Percentiles rank a stretch among this genome's conserved stretches.
phyloP scores from a whole-genome alignment of 768 basidiomycete species.

The Tricholoma sp. region DNA sequence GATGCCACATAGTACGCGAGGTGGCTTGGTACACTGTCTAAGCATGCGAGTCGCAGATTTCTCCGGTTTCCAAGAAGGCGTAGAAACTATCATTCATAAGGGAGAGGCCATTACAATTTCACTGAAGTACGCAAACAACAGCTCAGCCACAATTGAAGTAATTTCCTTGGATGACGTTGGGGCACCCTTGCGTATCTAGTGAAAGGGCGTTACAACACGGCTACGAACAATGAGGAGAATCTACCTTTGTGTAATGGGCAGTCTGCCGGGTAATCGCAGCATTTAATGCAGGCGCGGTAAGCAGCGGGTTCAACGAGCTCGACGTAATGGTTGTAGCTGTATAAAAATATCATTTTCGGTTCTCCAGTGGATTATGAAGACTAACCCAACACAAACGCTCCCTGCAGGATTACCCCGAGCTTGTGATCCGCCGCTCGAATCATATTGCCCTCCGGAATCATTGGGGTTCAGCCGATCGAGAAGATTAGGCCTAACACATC shows the following conservation, averaged over 20 bases:
- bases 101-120: neutral
- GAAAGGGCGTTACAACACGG: neutral
- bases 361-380: slow-evolving; percentile 3
- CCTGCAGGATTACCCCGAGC: slow-evolving; percentile 49
- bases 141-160: slow-evolving; percentile 45
- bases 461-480: slow-evolving; percentile 39
- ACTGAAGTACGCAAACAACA: neutral
- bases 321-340: slow-evolving; percentile 54
- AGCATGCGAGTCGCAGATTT: too few species aligned
- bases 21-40: too few species aligned
- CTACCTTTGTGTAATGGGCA: slow-evolving; percentile 48
- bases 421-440: slow-evolving; percentile 47
- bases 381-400: slow-evolving; percentile 45
- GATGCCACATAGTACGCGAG: too few species aligned
- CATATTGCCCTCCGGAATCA: slow-evolving; percentile 54
- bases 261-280: slow-evolving; percentile 49
- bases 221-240: neutral
- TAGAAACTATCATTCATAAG: neutral
- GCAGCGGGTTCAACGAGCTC: slow-evolving; percentile 52
- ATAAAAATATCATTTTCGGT: neutral
- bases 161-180: slow-evolving; percentile 45
- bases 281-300: slow-evolving; percentile 50
- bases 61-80: too few species aligned
- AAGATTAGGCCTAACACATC: slow-evolving; percentile 44
- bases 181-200: slow-evolving; percentile 47